These are phyloP conservation scores for Calonectria crousiana DNA, from an alignment of 2,329 filamentous ascomycete genomes.

Conservation along the genomic window DNA sequence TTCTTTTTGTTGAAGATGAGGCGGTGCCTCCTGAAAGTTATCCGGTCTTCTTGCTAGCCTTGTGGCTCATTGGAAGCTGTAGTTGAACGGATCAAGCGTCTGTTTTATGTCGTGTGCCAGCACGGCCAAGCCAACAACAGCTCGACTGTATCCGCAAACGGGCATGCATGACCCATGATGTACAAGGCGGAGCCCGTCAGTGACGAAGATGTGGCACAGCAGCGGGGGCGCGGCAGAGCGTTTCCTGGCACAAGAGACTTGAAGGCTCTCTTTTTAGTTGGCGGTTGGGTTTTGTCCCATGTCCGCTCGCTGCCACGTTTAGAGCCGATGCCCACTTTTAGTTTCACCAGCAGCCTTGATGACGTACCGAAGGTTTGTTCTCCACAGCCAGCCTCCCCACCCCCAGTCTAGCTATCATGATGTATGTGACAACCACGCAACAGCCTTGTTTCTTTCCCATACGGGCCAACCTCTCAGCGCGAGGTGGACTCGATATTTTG, in stretches of 20 bases:
- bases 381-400: background rate
- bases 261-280: background rate
- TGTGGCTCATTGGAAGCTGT: background rate
- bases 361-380: background rate
- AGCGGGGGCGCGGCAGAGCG: background rate
- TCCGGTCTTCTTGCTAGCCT: background rate
- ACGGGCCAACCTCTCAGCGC: background rate
- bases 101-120: background rate
- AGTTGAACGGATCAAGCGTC: background rate
- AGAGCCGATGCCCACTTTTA: background rate
- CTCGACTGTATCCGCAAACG: background rate
- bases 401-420: background rate
- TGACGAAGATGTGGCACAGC: slow-evolving; percentile 8
- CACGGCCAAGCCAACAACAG: background rate
- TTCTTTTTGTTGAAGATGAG: background rate
- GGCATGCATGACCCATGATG: background rate
- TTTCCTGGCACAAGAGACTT: background rate
- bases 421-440: background rate
- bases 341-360: slow-evolving; percentile 2
- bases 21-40: background rate
- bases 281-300: background rate
- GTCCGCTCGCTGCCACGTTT: background rate
- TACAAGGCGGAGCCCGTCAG: background rate
- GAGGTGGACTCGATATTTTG: too few relatives aligned
- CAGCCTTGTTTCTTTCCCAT: background rate